Evolutionary conservation across 495 filamentous ascomycete species (phyloP).

Genomic region (Choiromyces venosus): DNA sequence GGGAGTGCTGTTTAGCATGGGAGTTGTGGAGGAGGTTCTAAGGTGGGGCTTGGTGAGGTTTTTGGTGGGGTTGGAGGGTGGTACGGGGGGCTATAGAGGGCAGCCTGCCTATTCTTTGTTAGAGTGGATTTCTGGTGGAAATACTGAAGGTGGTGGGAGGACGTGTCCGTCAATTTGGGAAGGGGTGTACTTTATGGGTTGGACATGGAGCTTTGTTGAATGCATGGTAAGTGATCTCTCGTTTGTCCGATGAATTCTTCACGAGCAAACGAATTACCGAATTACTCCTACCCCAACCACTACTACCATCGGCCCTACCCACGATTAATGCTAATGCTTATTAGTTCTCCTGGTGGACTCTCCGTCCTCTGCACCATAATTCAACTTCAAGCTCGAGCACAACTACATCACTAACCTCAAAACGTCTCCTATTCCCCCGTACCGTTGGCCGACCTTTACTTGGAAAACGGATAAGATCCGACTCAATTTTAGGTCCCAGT

Average conservation of each 20-base stretch:
- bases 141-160: background rate
- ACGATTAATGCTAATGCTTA: background rate
- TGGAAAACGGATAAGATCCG: constrained; percentile 35
- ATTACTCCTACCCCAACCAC: background rate
- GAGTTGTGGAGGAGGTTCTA: constrained; percentile 38
- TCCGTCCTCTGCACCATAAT: constrained; percentile 19
- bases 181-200: constrained; percentile 40
- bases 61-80: constrained; percentile 31
- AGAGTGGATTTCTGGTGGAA: constrained; percentile 11
- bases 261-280: background rate
- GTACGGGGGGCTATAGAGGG: constrained; percentile 36
- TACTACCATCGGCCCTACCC: background rate
- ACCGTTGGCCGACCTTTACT: constrained; percentile 18
- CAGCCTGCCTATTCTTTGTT: constrained; percentile 7
- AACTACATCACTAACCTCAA: background rate
- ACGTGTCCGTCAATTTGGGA: constrained; percentile 34
- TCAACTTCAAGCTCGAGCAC: background rate
- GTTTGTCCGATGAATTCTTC: background rate
- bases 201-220: constrained; percentile 40
- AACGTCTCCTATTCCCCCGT: constrained; percentile 12
- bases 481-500: constrained; percentile 17
- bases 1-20: constrained; percentile 36
- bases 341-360: constrained; percentile 33
- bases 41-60: constrained; percentile 41
- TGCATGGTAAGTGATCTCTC: constrained; percentile 33